phyloP scores from a whole-genome alignment of 2,329 filamentous ascomycete species.

The Didymosphaeria variabile region DNA sequence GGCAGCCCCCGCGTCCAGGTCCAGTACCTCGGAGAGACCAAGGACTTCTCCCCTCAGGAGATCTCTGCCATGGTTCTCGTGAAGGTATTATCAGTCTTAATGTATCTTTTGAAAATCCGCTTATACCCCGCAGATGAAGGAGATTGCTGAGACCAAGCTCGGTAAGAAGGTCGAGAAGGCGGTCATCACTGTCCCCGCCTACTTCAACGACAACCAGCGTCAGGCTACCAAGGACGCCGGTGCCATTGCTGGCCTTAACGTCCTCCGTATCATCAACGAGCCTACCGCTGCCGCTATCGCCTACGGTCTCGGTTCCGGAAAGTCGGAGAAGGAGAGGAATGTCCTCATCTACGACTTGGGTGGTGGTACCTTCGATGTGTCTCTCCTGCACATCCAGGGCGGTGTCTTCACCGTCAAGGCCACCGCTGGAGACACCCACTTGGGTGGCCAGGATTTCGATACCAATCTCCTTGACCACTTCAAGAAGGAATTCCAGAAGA shows the following conservation, averaged over 20 bases:
- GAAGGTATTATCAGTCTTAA: constrained; percentile 71
- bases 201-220: constrained; percentile 99
- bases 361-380: constrained; percentile 99
- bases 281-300: constrained; percentile 97
- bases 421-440: constrained; percentile 79
- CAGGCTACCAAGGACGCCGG: constrained; percentile 99
- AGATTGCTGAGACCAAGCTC: constrained; percentile 97
- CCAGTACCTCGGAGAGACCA: constrained; percentile 92
- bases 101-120: constrained; percentile 13
- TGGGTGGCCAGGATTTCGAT: constrained; percentile 79
- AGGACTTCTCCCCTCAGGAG: constrained; percentile 97
- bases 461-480: constrained; percentile 95
- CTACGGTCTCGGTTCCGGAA: constrained; percentile 95
- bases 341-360: constrained; percentile 99
- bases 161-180: constrained; percentile 99
- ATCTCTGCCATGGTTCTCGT: constrained; percentile 98
- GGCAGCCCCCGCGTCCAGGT: constrained; percentile 94
- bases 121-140: constrained; percentile 81
- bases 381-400: constrained; percentile 97
- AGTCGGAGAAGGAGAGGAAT: constrained; percentile 97
- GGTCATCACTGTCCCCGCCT: constrained; percentile 97
- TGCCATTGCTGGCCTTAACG: constrained; percentile 95
- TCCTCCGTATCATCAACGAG: constrained; percentile 99
- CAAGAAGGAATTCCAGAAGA: constrained; percentile 90
- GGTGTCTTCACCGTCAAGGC: constrained; percentile 99